Base-by-base conservation (phyloP, 352 stramenopile genomes). In the Phytophthora quininea region DNA sequence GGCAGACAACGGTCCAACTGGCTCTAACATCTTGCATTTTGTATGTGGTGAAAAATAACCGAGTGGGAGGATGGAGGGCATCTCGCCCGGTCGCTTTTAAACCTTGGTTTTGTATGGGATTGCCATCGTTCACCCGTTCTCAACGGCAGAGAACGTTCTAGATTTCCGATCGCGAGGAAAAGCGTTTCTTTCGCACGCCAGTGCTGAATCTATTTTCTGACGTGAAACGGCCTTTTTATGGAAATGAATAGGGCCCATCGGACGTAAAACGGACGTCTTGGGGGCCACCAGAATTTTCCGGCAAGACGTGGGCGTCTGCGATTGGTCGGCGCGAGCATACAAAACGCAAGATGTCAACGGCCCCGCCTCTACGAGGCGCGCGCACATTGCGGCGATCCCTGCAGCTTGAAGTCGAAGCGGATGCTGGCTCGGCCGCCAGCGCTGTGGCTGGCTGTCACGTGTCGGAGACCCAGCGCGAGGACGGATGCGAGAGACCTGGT, bases 81-180 rank as follows among this genome's bases (percentile, higher is more conserved):
- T 24, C 19, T 24, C 19, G 0, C 32, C 29, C 57, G 62, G 7
- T 58, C 69, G 15, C 15, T 38, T 5, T 14, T 37, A 11, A 3
- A 24, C 0, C 5, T 5, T 51, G 19, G 10, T 30, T 64, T n/a
- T 2, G 6, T 8, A 50, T 64, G 19, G 1, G 0, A 2, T 24
- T 24, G 19, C 2, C 1, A 0, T 8, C 11, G 19, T 62, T 63
- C 55, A 58, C 59, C 58, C 59, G 24, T 24, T 30, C 38, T 19
- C 0, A 1, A 14, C 24, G 65, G 55, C 24, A 63, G 60, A 66
- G 52, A 76, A 74, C 53, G 60, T 77, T 79, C 72, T 74, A 79
- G 72, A 79, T 79, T 71, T 67, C 24, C 47, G 40, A 35, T 54
- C 19, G 58, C 29, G 56, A 54, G 52, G 50, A 51, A 64, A 65